Evolutionary conservation across 2,329 filamentous ascomycete species (phyloP).

Genomic region (Xylariomycetidae sp.): DNA sequence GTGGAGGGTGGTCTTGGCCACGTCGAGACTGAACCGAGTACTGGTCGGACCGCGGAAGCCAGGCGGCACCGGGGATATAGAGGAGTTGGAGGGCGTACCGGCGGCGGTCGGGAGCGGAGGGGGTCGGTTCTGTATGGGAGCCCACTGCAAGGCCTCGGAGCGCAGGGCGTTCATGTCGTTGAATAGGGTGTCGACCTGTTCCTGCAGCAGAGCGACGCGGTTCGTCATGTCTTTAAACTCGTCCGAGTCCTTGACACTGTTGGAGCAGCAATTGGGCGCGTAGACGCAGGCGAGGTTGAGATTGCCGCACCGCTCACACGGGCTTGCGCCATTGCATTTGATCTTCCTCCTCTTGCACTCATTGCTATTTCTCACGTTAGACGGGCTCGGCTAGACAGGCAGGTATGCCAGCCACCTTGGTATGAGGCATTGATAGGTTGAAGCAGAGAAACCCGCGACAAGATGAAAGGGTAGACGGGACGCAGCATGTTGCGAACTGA

Average conservation of each 20-base stretch:
- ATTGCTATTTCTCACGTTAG: conserved; percentile 42
- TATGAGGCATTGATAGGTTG: conserved; percentile 1
- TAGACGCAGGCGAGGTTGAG: conserved; percentile 64
- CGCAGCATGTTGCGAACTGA: too few species aligned
- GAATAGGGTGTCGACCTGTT: conserved; percentile 77
- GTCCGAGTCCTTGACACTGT: conserved; percentile 86
- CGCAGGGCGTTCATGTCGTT: conserved; percentile 67
- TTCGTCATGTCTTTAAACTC: conserved; percentile 80
- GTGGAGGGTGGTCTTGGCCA: conserved; percentile 80
- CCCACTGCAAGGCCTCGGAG: conserved; percentile 42
- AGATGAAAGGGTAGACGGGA: too few species aligned
- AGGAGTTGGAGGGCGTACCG: conserved; percentile 37
- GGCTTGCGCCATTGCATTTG: conserved; percentile 67
- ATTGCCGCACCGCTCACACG: conserved; percentile 64
- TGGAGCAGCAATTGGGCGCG: conserved; percentile 62
- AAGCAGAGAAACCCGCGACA: conserved; percentile 2
- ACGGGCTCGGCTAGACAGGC: too few species aligned
- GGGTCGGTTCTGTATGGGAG: conserved; percentile 38
- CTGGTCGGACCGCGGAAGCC: conserved; percentile 83
- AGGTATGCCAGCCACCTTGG: background rate
- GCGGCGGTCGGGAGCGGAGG: conserved; percentile 32
- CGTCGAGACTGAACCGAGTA: conserved; percentile 76
- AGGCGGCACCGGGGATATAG: conserved; percentile 43
- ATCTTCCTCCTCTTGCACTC: conserved; percentile 73
- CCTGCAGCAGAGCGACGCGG: conserved; percentile 71